phyloP scores from a whole-genome alignment of 208 protist genomes.

The Trypanosoma vivax region DNA sequence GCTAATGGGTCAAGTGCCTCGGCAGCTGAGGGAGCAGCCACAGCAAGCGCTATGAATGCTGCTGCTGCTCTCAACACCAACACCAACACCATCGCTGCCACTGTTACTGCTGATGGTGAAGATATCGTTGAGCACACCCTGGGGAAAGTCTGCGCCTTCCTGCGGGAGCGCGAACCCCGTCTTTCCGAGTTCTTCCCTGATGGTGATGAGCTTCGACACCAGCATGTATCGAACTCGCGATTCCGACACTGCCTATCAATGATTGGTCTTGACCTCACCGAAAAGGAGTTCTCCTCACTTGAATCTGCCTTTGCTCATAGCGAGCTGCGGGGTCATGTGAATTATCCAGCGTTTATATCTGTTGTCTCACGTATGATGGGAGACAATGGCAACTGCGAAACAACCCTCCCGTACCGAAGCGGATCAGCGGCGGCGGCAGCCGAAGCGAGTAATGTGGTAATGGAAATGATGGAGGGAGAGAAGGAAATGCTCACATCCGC shows the following conservation, averaged over 20 bases:
- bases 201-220: constrained; percentile 77
- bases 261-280: constrained; percentile 60
- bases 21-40: background rate
- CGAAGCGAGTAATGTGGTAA: constrained; percentile 7
- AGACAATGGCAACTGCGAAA: constrained; percentile 21
- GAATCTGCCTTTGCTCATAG: constrained; percentile 43
- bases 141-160: constrained; percentile 43
- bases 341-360: constrained; percentile 65
- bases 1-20: background rate
- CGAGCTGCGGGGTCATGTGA: constrained; percentile 30
- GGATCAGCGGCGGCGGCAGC: background rate
- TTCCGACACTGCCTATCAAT: constrained; percentile 75
- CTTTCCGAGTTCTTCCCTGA: constrained; percentile 80
- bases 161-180: constrained; percentile 63
- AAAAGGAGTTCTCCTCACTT: constrained; percentile 41
- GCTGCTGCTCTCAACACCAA: no score
- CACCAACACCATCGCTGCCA: no score
- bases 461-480: constrained; percentile 11
- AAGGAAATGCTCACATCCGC: constrained; percentile 22
- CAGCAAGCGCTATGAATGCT: no score
- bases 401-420: background rate
- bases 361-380: constrained; percentile 45
- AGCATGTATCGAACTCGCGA: constrained; percentile 60
- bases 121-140: constrained; percentile 39
- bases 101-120: constrained; percentile 12